Evolutionary conservation across 805 yeast genomes (phyloP).

Genomic region (Pichia insulana): DNA sequence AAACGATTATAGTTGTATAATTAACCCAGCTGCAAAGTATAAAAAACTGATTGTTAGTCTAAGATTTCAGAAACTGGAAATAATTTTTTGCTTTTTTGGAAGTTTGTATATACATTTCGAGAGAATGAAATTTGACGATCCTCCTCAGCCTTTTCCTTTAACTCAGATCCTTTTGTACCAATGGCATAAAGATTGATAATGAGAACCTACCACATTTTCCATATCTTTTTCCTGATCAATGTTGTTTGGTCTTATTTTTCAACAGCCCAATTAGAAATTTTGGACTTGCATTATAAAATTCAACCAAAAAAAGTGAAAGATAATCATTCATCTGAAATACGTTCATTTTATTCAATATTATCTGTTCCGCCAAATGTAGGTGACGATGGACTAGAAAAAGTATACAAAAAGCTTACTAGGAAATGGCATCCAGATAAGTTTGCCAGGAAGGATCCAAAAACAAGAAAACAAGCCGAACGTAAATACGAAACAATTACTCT

Average conservation of each 20-base stretch:
- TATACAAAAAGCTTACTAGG: slow-evolving; percentile 63
- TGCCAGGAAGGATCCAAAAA: slow-evolving; percentile 29
- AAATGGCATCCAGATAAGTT: slow-evolving; percentile 82
- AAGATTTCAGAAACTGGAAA: too few relatives aligned
- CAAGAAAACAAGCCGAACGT: slow-evolving; percentile 47
- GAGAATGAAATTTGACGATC: too few relatives aligned
- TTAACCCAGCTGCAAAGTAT: too few relatives aligned
- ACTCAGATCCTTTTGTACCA: too few relatives aligned
- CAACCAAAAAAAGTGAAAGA: slow-evolving; percentile 7
- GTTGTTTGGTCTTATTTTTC: slow-evolving; percentile 11
- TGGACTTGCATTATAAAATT: slow-evolving; percentile 11
- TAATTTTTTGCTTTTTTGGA: too few relatives aligned
- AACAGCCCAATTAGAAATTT: slow-evolving; percentile 10
- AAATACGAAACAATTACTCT: slow-evolving; percentile 71
- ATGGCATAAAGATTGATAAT: too few relatives aligned
- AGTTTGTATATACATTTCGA: too few relatives aligned
- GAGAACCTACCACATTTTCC: background rate
- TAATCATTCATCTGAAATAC: background rate
- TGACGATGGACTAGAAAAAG: slow-evolving; percentile 48
- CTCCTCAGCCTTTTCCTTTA: too few relatives aligned
- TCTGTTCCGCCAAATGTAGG: slow-evolving; percentile 30
- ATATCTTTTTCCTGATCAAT: slow-evolving; percentile 2
- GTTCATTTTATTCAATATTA: slow-evolving; percentile 12
- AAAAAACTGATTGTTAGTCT: too few relatives aligned
- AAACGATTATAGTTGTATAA: too few relatives aligned